Base-by-base conservation (phyloP, 2,329 filamentous ascomycete species). In the Talaromyces sp. region DNA sequence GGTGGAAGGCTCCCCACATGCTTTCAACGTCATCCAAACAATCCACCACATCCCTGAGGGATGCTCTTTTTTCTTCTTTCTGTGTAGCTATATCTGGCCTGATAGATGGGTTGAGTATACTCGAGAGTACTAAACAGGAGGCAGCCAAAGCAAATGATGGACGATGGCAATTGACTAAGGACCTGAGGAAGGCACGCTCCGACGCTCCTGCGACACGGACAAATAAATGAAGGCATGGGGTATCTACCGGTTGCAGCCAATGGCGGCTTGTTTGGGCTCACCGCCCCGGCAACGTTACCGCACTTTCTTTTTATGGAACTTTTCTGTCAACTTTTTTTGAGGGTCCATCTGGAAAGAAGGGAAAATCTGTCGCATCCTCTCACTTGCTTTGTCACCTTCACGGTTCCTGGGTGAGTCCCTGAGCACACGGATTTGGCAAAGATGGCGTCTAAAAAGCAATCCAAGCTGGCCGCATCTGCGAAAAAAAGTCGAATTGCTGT, bases 391-490 rank as follows among this genome's bases (percentile, higher is more conserved):
- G 28, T 57, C 18, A 18, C 56, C 23, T 46, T 42, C 21, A 11
- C 18, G 31, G 11, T 23, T 31, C 14, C 31, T 54, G 50, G 31
- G 28, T 37, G 50, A 35, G 31, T 21, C 9, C n/a, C 11, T 54
- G 18, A 37, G 31, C 25, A 37, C 31, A 50, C 42, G 6, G 12
- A 14, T 48, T 14, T 63, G n/a, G 33, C 23, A 42, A 69, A 28
- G 31, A 76, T 76, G 74, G 72, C 69, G 40, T 57, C 48, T 14
- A 63, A 66, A 35, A 70, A 69, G 48, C 63, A 39, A 31, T 71
- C 71, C 61, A 71, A 69, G 39, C 44, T 60, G 18, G 40, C 67
- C 39, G 54, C 68, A 18, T 37, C 64, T 21, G 72, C 70, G 62
- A 71, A 71, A 65, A 67, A 65, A 57, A 18, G 14, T 33, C 62